Evolutionary conservation across 1,139 yeast species (phyloP).

Genomic region (Scheffersomyces lignicola): DNA sequence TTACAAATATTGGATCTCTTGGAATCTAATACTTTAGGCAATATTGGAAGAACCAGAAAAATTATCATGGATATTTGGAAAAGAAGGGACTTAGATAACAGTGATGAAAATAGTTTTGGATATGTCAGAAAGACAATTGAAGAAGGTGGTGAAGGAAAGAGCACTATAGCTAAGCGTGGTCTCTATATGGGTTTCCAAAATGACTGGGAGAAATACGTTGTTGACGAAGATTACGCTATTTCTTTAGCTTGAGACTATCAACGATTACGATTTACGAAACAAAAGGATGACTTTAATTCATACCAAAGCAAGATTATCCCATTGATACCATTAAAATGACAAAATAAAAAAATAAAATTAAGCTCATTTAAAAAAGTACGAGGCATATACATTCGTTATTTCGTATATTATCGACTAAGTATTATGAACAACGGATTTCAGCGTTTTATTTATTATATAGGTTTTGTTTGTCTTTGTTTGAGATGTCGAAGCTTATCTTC

Average conservation of each 20-base stretch:
- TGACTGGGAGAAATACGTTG: constrained; percentile 34
- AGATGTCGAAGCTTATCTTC: no score
- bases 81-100: constrained; percentile 24
- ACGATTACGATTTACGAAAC: no score
- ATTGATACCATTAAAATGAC: no score
- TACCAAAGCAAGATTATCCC: no score
- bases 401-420: no score
- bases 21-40: constrained; percentile 26
- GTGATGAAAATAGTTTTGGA: constrained; percentile 22
- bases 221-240: constrained; percentile 23
- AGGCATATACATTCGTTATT: no score
- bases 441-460: no score
- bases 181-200: constrained; percentile 19
- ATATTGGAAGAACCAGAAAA: constrained; percentile 22
- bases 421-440: no score
- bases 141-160: constrained; percentile 8
- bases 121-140: constrained; percentile 8
- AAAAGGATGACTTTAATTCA: neutral
- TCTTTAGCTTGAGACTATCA: constrained; percentile 28
- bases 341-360: no score
- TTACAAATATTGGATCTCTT: constrained; percentile 24
- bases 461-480: no score
- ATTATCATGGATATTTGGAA: constrained; percentile 27
- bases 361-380: no score
- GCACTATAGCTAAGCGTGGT: constrained; percentile 4